A percentile compares a stretch with the other conserved stretches of the same genome.
phyloP scores from a whole-genome alignment of 225 moss, liverwort and hornwort species.

The Pseudisothecium myosuroides region DNA sequence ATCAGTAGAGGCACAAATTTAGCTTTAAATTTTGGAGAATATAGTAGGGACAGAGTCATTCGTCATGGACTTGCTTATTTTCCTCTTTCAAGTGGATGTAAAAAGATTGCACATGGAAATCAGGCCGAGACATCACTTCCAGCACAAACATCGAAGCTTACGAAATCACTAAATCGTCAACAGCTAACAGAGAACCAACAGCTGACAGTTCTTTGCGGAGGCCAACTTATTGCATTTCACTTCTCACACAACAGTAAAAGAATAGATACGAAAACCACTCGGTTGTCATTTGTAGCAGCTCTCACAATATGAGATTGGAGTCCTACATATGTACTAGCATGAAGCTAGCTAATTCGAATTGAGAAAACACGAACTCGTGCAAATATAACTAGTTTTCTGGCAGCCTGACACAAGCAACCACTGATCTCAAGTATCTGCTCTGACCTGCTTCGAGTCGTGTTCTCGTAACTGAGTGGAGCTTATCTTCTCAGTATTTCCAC shows the following conservation, averaged over 20 bases:
- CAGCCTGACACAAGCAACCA: background rate
- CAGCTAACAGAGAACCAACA: background rate
- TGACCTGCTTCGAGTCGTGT: background rate
- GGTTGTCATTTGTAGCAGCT: background rate
- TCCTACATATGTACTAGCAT: background rate
- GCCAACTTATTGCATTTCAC: background rate
- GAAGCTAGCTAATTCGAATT: background rate
- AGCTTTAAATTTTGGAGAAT: background rate
- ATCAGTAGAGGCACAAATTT: background rate
- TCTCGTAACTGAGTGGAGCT: constrained; percentile 34
- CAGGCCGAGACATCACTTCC: background rate
- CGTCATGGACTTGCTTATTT: background rate
- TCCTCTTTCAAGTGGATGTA: background rate
- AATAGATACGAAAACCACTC: background rate
- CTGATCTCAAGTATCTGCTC: background rate
- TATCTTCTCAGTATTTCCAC: constrained; percentile 41
- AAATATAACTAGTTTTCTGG: background rate
- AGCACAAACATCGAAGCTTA: background rate
- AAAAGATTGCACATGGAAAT: background rate
- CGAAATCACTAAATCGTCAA: background rate
- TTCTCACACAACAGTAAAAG: background rate
- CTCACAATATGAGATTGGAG: background rate
- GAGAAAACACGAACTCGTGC: background rate
- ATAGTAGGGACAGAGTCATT: too few relatives aligned
- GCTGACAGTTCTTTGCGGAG: background rate